Evolutionary conservation across 2,329 filamentous ascomycete genomes (phyloP), one percentile per base, ranked within the genome.

Genomic region (Fusarium denticulatum): DNA sequence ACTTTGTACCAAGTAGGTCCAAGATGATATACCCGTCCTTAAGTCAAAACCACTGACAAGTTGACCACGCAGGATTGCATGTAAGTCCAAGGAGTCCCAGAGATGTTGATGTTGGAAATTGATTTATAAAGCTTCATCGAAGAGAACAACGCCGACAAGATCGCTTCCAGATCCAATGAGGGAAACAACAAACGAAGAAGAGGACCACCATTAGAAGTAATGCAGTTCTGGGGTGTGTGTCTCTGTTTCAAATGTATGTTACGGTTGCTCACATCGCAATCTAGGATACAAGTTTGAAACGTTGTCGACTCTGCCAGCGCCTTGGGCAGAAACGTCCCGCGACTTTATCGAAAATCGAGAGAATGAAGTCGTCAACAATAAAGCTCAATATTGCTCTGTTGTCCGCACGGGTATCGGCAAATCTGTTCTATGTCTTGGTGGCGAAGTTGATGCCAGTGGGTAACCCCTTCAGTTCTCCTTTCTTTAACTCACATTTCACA

Each of bases 221-320:
- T 98, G 95, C 91, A 92, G 56, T 99, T 92, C 79, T 98, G 96
- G 96, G 96, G 94, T 95, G 83, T 69, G 78, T 62, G 16, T 30
- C 30, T 30, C 13, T 28, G 13, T 32, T 10, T 18, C 7, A 8
- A 16, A 24, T 46, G 4, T 24, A 6, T 22, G 24, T 18, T 13
- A 7, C 22, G 10, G 15, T 39, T 47, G 7, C 43, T 63, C 36
- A 64, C 34, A 30, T 24, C 20, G 9, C 8, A 15, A 7, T 6
- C 18, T 73, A 96, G 94, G 96, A 40, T 99, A 99, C 85, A 99
- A 99, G 81, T 99, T 99, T 78, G 96, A 99, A 82, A 93, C 94
- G 0, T 83, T 99, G 4, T 91, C 92, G 12, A 91, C 96, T 5
- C 84, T 98, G 8, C 91, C 94, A 6, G 84, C 87, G 6, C 88